Base-by-base conservation (phyloP, 345 rosid genomes). In the Crucihimalaya himalaica region DNA sequence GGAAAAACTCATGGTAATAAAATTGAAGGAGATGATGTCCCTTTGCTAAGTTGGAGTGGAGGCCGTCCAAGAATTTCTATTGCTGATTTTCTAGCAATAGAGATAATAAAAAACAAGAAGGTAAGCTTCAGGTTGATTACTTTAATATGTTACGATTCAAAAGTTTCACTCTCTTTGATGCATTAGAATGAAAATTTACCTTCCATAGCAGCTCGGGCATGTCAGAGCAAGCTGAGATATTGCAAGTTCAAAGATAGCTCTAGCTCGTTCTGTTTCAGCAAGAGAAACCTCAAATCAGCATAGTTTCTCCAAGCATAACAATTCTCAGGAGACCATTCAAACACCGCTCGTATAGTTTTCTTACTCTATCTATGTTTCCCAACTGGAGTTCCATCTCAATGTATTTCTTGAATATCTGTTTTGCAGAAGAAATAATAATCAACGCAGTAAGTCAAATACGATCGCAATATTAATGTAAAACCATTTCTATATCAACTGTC, bases 201-300 rank as follows among this genome's bases (percentile, higher is more conserved):
- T 46, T 46, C 51, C 51, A 46, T 18, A 46, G 50, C 50, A 45
- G 10, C 20, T 45, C 20, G 3, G 50, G 50, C 20, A n/a, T 45
- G 20, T 45, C 50, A 2, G 8, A 45, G 50, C 20, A 15, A 20
- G 50, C 20, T 45, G 50, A 7, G 50, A 5, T 45, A 45, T 45
- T 45, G 50, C 50, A 45, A 45, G 50, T 45, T 45, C 50, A n/a
- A 45, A 45, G 50, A 45, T 45, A 45, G 50, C 50, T 45, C 20
- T n/a, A 45, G 50, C 50, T n/a, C 19, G 50, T 45, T 16, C 50
- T n/a, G 10, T 45, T 45, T 45, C 20, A 45, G 50, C 20, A 45
- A 45, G 50, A n/a, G 20, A 15, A 7, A 45, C 16, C 50, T 45
- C 50, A 15, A 45, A 45, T 45, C 50, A 45, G 20, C 50, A 16